A percentile compares a stretch with the other conserved stretches of the same genome.
Conservation (phyloP, 306 rosid species). For the Calophaca sinica region DNA sequence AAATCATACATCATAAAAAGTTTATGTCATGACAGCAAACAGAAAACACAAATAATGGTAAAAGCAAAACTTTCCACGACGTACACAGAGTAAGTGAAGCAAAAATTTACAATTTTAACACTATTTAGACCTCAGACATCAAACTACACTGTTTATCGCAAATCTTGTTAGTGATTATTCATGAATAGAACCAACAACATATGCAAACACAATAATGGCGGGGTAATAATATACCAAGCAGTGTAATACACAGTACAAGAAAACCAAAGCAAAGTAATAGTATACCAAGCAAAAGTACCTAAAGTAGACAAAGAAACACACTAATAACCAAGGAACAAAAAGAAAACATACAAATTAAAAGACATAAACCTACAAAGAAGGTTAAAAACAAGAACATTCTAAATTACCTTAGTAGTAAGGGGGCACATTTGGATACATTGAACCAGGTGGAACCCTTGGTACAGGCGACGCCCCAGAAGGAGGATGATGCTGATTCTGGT, state of each 20-base stretch:
- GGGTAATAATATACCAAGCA: not conserved
- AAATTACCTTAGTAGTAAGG: constrained; percentile 88
- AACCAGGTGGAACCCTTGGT: constrained; percentile 86
- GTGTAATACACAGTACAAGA: not conserved
- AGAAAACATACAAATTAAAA: not conserved
- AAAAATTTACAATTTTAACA: not conserved
- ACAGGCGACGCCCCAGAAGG: constrained; percentile 75
- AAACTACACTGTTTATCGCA: not conserved
- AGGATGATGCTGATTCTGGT: constrained; percentile 84
- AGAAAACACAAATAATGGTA: too few relatives aligned
- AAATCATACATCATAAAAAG: not conserved
- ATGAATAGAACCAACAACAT: constrained; percentile 21
- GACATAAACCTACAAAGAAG: not conserved
- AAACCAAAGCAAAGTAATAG: not conserved
- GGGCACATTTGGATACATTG: constrained; percentile 84
- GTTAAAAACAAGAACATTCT: not conserved
- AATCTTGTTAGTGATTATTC: constrained; percentile 1
- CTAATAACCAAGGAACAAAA: not conserved
- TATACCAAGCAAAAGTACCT: not conserved
- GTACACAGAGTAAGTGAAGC: not conserved
- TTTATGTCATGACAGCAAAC: not conserved
- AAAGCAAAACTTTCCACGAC: not conserved
- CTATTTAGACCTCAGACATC: not conserved
- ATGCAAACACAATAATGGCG: too few relatives aligned
- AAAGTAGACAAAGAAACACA: not conserved